These are phyloP conservation scores for Phytophthora colocasiae DNA, from an alignment of 352 stramenopile genomes.

Conservation along the genomic window DNA sequence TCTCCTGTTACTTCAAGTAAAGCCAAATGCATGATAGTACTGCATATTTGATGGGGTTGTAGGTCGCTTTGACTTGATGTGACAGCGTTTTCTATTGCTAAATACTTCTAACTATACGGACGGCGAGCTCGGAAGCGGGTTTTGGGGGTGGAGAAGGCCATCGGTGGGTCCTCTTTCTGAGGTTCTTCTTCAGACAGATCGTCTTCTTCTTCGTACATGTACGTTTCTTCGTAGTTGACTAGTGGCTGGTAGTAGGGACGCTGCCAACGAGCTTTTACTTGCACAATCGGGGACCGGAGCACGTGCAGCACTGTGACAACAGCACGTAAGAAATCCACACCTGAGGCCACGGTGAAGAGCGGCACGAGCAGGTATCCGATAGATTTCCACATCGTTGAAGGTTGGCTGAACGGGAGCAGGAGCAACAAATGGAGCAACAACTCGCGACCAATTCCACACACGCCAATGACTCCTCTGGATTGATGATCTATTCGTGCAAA, in stretches of 20 bases:
- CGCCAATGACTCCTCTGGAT: slow-evolving; percentile 47
- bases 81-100: slow-evolving; percentile 18
- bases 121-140: slow-evolving; percentile 25
- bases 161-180: slow-evolving; percentile 28
- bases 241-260: slow-evolving; percentile 9
- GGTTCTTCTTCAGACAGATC: slow-evolving; percentile 29
- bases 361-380: slow-evolving; percentile 63
- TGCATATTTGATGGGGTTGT: slow-evolving; percentile 24
- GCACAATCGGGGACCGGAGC: slow-evolving; percentile 49
- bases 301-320: slow-evolving; percentile 64
- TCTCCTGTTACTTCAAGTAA: slow-evolving; percentile 35
- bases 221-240: slow-evolving; percentile 10
- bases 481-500: slow-evolving; percentile 64
- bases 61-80: neutral
- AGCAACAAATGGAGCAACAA: slow-evolving; percentile 69
- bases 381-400: slow-evolving; percentile 37
- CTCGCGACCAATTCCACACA: slow-evolving; percentile 66
- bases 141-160: slow-evolving; percentile 36
- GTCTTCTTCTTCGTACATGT: slow-evolving; percentile 22
- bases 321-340: slow-evolving; percentile 63
- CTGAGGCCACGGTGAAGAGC: slow-evolving; percentile 62
- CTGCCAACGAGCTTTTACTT: slow-evolving; percentile 26
- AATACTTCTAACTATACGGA: slow-evolving; percentile 41
- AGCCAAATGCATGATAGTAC: slow-evolving; percentile 44
- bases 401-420: slow-evolving; percentile 53